phyloP scores from a whole-genome alignment of 2,329 filamentous ascomycete species.

The Pseudopyrenochaeta lycopersici region DNA sequence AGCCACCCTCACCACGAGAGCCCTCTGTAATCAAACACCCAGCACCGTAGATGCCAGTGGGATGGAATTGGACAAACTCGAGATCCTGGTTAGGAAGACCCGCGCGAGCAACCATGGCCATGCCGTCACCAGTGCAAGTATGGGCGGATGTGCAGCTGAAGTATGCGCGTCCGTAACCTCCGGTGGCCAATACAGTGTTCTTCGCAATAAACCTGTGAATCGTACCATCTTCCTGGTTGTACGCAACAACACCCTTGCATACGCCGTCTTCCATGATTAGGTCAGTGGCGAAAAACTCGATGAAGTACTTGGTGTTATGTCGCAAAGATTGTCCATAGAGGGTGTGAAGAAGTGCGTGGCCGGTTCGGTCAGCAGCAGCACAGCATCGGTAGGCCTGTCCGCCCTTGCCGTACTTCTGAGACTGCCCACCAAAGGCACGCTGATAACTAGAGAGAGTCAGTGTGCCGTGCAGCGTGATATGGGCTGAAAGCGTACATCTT shows the following conservation, averaged over 20 bases:
- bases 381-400: conserved; percentile 98
- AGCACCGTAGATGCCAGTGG: conserved; percentile 98
- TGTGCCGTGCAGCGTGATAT: not conserved
- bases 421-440: conserved; percentile 97
- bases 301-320: conserved; percentile 99
- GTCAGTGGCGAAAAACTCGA: conserved; percentile 97
- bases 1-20: conserved; percentile 96
- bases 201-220: conserved; percentile 96
- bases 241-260: conserved; percentile 95
- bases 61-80: conserved; percentile 99
- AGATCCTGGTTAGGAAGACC: conserved; percentile 99
- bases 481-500: conserved; percentile 71
- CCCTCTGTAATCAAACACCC: conserved; percentile 96
- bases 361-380: conserved; percentile 94
- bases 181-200: conserved; percentile 96
- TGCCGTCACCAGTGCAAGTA: conserved; percentile 98
- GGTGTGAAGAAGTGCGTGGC: conserved; percentile 96
- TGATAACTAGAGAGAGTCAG: conserved; percentile 73
- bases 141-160: conserved; percentile 98
- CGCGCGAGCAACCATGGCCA: conserved; percentile 98
- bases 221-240: conserved; percentile 98
- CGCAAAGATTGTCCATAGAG: conserved; percentile 96
- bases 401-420: conserved; percentile 92
- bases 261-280: conserved; percentile 97
- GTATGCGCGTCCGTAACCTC: conserved; percentile 97